phyloP scores from a whole-genome alignment of 1,284 basidiomycete genomes.

The Boletellus dicymbophilus region DNA sequence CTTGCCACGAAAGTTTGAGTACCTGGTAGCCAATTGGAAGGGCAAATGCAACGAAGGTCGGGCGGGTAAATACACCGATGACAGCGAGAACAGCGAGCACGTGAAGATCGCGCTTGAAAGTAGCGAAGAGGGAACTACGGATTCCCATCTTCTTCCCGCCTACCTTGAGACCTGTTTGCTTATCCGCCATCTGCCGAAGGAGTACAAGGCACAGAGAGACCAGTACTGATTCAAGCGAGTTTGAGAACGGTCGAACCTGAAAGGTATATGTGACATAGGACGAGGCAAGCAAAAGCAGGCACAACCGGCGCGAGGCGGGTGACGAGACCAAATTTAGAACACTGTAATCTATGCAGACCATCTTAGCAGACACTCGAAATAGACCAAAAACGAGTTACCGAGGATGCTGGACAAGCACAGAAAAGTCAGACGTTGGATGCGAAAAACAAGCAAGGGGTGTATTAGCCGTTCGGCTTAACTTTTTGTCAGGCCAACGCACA shows the following conservation, averaged over 20 bases:
- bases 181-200: conserved; percentile 16
- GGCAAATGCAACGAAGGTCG: conserved; percentile 39
- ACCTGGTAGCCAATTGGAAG: conserved; percentile 33
- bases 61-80: conserved; percentile 36
- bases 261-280: conserved; percentile 41
- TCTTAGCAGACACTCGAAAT: conserved; percentile 5
- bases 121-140: not conserved
- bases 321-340: conserved; percentile 27
- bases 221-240: conserved; percentile 38
- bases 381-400: conserved; percentile 24
- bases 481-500: conserved; percentile 10
- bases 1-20: conserved; percentile 15
- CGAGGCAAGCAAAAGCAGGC: conserved; percentile 38
- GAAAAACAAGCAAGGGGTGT: conserved; percentile 31
- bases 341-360: conserved; percentile 33
- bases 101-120: conserved; percentile 17
- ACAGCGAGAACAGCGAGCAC: conserved; percentile 28
- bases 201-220: conserved; percentile 32
- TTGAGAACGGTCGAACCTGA: conserved; percentile 44
- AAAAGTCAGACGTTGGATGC: conserved; percentile 33
- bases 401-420: conserved; percentile 35
- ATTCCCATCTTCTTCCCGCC: not conserved
- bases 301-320: conserved; percentile 20
- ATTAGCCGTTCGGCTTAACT: conserved; percentile 12
- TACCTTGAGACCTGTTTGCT: not conserved